Evolutionary conservation across 257 asterid genomes (phyloP).

Genomic region (Eucommia ulmoides): DNA sequence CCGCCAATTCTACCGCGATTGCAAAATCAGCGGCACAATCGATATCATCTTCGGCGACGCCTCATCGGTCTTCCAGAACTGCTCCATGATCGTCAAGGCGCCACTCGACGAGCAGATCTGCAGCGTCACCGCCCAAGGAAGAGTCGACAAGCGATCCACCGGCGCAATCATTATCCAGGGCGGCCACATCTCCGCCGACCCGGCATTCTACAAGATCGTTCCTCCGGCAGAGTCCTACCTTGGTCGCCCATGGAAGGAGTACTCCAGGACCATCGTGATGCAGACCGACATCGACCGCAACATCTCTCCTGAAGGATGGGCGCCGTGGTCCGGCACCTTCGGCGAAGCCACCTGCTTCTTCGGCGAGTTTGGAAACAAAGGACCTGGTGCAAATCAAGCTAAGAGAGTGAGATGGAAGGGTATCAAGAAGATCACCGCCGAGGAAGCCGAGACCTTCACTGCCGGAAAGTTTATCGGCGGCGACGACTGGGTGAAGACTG

Average conservation of each 20-base stretch:
- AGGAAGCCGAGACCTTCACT: conserved; percentile 1
- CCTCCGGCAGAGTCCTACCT: conserved; percentile 5
- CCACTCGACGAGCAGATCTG: conserved; percentile 25
- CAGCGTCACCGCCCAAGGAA: conserved; percentile 48
- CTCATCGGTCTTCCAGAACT: conserved; percentile 30
- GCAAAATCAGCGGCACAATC: conserved; percentile 38
- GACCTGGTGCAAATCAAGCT: conserved; percentile 13
- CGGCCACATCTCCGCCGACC: conserved; percentile 8
- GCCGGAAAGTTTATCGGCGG: not conserved
- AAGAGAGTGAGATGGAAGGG: conserved; percentile 16
- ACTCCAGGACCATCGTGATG: conserved; percentile 14
- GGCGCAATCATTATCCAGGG: conserved; percentile 38
- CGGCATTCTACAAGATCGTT: conserved; percentile 11
- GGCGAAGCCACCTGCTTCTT: conserved; percentile 11
- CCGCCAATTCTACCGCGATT: conserved; percentile 48
- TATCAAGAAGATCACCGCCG: conserved; percentile 7
- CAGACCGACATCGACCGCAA: conserved; percentile 12
- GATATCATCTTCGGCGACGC: conserved; percentile 56
- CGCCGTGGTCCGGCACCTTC: conserved; percentile 11
- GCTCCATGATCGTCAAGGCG: conserved; percentile 21
- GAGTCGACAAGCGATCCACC: conserved; percentile 20
- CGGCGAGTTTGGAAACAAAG: conserved; percentile 18
- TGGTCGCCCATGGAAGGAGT: conserved; percentile 23
- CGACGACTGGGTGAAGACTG: not conserved
- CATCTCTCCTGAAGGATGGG: conserved; percentile 18